Conservation (phyloP, 2,329 filamentous ascomycete species). For the Penicillium italicum region DNA sequence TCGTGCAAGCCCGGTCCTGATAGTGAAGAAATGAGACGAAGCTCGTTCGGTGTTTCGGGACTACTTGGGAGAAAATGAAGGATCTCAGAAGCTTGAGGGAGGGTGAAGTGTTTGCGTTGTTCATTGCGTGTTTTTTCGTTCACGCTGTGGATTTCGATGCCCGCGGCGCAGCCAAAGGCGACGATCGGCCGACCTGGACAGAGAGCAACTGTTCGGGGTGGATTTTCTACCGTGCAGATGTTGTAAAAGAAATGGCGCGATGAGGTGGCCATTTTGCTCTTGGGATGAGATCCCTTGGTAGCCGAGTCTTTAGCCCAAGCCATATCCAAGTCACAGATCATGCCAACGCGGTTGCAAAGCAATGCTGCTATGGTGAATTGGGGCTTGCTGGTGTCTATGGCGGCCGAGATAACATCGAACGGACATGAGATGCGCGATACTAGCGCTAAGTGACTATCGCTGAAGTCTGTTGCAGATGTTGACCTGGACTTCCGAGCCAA, state of each 20-base stretch:
- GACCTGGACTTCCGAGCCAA: constrained; percentile 15
- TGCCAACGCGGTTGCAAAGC: constrained; percentile 57
- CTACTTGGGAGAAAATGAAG: constrained; percentile 58
- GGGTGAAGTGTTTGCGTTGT: constrained; percentile 39
- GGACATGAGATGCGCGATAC: constrained; percentile 57
- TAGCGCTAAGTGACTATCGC: constrained; percentile 39
- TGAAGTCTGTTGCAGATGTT: constrained; percentile 25
- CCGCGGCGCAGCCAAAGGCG: constrained; percentile 61
- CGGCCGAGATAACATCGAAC: constrained; percentile 55
- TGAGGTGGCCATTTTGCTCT: constrained; percentile 28
- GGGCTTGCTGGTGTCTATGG: constrained; percentile 59
- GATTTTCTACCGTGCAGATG: constrained; percentile 59
- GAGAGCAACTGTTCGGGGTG: constrained; percentile 62
- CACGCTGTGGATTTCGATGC: constrained; percentile 62
- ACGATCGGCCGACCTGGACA: constrained; percentile 63
- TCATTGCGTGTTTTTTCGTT: constrained; percentile 45
- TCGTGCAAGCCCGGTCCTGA: constrained; percentile 40
- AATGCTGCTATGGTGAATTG: constrained; percentile 57
- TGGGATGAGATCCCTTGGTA: constrained; percentile 13
- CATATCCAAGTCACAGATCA: constrained; percentile 56
- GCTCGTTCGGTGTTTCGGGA: constrained; percentile 51
- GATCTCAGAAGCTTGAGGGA: constrained; percentile 42
- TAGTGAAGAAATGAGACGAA: constrained; percentile 61
- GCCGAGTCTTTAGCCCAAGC: not conserved
- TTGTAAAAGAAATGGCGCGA: constrained; percentile 48